Base-by-base conservation (phyloP, 2,329 filamentous ascomycete genomes). In the Aaosphaeria arxii region DNA sequence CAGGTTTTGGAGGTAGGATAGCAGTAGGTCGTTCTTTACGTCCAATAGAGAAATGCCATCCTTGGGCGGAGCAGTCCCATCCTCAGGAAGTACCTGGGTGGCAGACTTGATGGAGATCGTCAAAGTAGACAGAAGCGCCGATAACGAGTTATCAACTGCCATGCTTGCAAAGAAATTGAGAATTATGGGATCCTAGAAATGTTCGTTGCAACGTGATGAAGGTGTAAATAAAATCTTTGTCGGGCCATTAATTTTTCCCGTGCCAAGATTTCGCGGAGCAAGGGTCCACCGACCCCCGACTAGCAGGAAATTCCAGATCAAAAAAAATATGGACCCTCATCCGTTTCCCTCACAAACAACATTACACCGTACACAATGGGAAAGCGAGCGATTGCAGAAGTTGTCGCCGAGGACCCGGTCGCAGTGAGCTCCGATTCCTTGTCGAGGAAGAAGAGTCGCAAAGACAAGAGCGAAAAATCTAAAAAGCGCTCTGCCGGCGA, bases 21-120 rank as follows among this genome's bases (percentile, higher is more conserved):
- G 84, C 13, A 99, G 84, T n/a, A 99, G 80, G 67, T 99, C 94
- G 72, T 95, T 97, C 75, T 99, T 99, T 55, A 89, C 85, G 66
- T 97, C 91, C 62, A 99, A 85, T 1, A 99, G 83, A 0, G 94
- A 96, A 49, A 99, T 94, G 64, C 94, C 92, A 61, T 96, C 85
- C 55, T 86, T 79, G 1, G 88, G 86, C n/a, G 88, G 83, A 43
- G 87, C 75, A 50, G 95, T 70, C n/a, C 78, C 67, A 13, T 84
- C 67, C 43, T 82, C 81, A 0, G 86, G 83, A 13, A 78, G 53
- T 7, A 64, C 67, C 43, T 69, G 59, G 7, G 64, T 59, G 0
- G 86, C 79, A 5, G 86, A 84, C 49, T 91, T 83, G 41, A 86
- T 77, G 0, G 88, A 83, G 0, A 84, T 79, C 0, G 77, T 76